These are phyloP conservation scores for Fusarium liriodendri DNA, from an alignment of 2,329 filamentous ascomycete genomes.

Conservation along the genomic window DNA sequence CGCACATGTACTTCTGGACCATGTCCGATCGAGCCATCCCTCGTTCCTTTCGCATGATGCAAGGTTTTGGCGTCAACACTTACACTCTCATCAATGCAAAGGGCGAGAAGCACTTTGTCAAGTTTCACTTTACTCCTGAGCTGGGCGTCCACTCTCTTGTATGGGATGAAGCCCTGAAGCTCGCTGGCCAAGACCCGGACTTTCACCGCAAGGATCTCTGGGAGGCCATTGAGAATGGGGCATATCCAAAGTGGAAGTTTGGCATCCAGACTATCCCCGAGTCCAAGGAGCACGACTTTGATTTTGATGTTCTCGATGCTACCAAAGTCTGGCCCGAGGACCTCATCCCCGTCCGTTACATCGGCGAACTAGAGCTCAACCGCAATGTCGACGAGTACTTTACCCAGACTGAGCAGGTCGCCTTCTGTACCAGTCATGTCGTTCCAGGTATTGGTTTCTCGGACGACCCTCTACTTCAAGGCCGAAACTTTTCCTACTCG, in stretches of 20 bases:
- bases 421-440: constrained; percentile 84
- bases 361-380: constrained; percentile 84
- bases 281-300: constrained; percentile 78
- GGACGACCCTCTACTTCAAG: constrained; percentile 79
- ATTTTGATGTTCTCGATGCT: constrained; percentile 86
- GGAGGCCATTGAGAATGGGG: constrained; percentile 78
- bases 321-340: constrained; percentile 91
- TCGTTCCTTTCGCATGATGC: constrained; percentile 84
- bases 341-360: constrained; percentile 77
- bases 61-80: constrained; percentile 87
- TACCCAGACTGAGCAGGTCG: constrained; percentile 83
- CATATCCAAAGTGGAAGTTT: constrained; percentile 82
- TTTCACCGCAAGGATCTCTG: constrained; percentile 84
- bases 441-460: constrained; percentile 83
- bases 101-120: constrained; percentile 78
- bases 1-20: constrained; percentile 83
- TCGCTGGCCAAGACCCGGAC: constrained; percentile 80
- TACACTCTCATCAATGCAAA: constrained; percentile 75
- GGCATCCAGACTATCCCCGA: constrained; percentile 84
- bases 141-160: constrained; percentile 81
- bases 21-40: constrained; percentile 82
- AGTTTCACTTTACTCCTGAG: constrained; percentile 81
- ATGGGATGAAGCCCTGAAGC: constrained; percentile 83
- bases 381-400: constrained; percentile 85
- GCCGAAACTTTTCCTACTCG: constrained; percentile 75